Evolutionary conservation across 2,329 filamentous ascomycete genomes (phyloP), one percentile per base, ranked within the genome.

Genomic region (Botrytis pseudocinerea): DNA sequence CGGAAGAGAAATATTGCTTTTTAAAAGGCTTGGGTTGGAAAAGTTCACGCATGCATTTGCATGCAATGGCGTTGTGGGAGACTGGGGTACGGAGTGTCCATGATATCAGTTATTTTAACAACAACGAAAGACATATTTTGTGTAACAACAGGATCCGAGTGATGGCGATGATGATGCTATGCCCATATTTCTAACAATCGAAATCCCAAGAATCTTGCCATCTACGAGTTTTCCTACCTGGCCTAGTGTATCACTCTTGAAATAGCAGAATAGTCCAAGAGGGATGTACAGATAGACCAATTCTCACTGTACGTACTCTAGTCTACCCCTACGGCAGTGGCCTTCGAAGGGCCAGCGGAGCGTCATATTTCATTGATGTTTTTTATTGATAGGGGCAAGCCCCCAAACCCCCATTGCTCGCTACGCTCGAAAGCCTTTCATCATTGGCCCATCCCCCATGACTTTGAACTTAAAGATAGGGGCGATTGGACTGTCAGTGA

Each of bases 1-100:
- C 87, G 96, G 79, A 97, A 94, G 85, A 89, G 96, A 82, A 89
- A 93, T 73, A 85, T 91, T 71, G 90, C 90, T 46, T 97, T 97
- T 82, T 97, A 85, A 74, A 76, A 10, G 25, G 54, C 40, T 42
- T 61, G 59, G 40, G 51, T 25, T 57, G 65, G 65, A n/a, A 42
- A 42, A 57, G 22, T 18, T 57, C 48, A 12, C 40, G 54, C 59
- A 40, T 46, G 60, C 63, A 51, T 63, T 59, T 74, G 76, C 76
- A 78, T 79, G 76, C 77, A 73, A 73, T 76, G 78, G 79, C 77
- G 78, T 80, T 77, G 57, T 71, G 74, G 74, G 40, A 48, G 40
- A 48, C n/a, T n/a, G 28, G 71, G 73, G 28, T 66, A 73, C 46
- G 70, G 76, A 64, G 74, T 73, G 70, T 75, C 76, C 74, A 57